phyloP scores from a whole-genome alignment of 2,329 filamentous ascomycete genomes.

The Sporothrix pallida region DNA sequence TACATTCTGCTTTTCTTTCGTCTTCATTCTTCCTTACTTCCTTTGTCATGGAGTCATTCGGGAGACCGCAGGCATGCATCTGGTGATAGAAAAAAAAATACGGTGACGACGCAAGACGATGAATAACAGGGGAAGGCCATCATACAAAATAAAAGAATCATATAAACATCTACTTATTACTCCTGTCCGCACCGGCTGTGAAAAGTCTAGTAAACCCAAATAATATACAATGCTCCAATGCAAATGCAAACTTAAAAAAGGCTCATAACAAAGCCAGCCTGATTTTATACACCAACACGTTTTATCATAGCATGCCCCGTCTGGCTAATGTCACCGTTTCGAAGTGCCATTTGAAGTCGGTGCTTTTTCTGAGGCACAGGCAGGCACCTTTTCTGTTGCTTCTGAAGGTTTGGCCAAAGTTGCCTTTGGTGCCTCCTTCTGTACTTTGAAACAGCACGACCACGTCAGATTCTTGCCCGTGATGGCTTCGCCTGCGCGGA shows the following conservation, averaged over 20 bases:
- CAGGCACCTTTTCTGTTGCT: neutral
- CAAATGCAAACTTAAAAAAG: neutral
- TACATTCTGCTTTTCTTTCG: neutral
- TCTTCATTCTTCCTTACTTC: neutral
- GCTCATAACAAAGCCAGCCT: neutral
- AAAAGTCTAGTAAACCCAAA: neutral
- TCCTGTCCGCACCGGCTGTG: neutral
- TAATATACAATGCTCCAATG: constrained; percentile 2
- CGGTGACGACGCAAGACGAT: neutral
- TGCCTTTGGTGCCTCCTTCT: neutral
- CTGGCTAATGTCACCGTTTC: neutral
- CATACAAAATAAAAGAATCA: neutral
- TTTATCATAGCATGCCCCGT: neutral
- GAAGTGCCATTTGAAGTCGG: neutral
- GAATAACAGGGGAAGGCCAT: neutral
- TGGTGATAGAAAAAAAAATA: constrained; percentile 19
- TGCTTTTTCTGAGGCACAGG: neutral
- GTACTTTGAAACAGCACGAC: neutral
- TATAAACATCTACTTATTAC: neutral
- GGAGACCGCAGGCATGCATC: constrained; percentile 18
- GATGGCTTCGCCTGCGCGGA: constrained; percentile 40
- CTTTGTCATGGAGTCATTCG: constrained; percentile 5
- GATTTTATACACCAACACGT: neutral
- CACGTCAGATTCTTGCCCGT: neutral
- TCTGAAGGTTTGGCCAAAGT: neutral